Conservation (phyloP, 2,329 filamentous ascomycete species). For the Fusarium sp. region DNA sequence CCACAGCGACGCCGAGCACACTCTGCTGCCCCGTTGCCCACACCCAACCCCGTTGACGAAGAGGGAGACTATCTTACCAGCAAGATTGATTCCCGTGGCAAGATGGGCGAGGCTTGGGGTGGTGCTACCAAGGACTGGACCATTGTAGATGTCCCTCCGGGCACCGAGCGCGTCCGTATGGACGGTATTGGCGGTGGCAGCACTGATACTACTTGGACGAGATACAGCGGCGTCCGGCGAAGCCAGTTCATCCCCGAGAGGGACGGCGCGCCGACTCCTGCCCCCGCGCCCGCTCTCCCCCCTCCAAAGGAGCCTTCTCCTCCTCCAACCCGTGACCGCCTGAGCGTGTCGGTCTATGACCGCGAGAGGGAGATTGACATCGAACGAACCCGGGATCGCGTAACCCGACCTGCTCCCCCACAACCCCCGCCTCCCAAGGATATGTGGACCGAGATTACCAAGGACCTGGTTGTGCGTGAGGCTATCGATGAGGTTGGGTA, state of each 20-base stretch:
- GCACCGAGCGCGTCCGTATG: conserved; percentile 86
- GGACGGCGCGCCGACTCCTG: conserved; percentile 60
- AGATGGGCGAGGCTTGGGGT: conserved; percentile 81
- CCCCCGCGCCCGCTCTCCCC: conserved; percentile 34
- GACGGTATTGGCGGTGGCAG: conserved; percentile 82
- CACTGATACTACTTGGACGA: conserved; percentile 84
- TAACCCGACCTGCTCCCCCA: conserved; percentile 56
- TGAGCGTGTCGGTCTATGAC: conserved; percentile 65
- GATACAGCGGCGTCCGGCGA: conserved; percentile 83
- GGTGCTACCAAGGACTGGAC: conserved; percentile 84
- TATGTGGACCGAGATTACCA: conserved; percentile 98
- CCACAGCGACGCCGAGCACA: conserved; percentile 65
- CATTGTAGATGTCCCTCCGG: conserved; percentile 87
- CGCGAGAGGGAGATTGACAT: conserved; percentile 67
- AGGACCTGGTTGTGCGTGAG: conserved; percentile 88
- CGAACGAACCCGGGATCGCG: conserved; percentile 70
- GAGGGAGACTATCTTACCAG: conserved; percentile 75
- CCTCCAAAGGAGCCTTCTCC: conserved; percentile 49
- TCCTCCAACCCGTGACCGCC: conserved; percentile 53
- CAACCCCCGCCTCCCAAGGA: conserved; percentile 68
- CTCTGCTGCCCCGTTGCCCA: conserved; percentile 63
- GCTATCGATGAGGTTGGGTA: conserved; percentile 90
- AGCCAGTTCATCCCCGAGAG: conserved; percentile 82
- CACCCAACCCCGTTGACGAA: conserved; percentile 61
- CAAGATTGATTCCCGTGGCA: conserved; percentile 72